Conservation (phyloP, 192 early-diverging fungal genomes). For the Diversispora epigaea region DNA sequence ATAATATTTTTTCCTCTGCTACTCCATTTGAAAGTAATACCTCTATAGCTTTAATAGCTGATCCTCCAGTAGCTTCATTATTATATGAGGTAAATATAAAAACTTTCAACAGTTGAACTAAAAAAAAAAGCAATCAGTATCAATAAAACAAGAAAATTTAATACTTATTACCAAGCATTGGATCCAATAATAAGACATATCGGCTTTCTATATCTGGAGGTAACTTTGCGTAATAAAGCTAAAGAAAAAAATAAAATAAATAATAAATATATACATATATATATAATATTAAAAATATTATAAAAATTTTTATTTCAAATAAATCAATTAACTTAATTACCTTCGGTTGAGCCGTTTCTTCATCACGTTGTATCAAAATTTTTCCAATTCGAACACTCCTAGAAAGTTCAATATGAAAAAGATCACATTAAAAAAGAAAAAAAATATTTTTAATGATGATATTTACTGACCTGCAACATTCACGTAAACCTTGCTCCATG, state of each 20-base stretch:
- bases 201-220: constrained; percentile 82
- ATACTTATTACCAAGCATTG: constrained; percentile 76
- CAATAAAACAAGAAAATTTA: too few species aligned
- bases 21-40: constrained; percentile 83
- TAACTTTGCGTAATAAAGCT: constrained; percentile 90
- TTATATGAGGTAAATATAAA: not conserved
- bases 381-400: constrained; percentile 91
- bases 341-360: constrained; percentile 87
- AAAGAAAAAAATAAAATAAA: constrained; percentile 6
- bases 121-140: too few species aligned
- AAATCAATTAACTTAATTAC: constrained; percentile 29
- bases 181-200: constrained; percentile 86
- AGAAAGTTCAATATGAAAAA: constrained; percentile 23
- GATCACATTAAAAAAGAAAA: not conserved
- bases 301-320: not conserved
- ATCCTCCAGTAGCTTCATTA: constrained; percentile 84
- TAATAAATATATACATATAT: not conserved
- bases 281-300: not conserved
- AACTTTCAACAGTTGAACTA: too few species aligned
- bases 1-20: constrained; percentile 79
- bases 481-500: constrained; percentile 82
- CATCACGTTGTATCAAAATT: constrained; percentile 93
- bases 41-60: constrained; percentile 89
- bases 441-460: not conserved
- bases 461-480: constrained; percentile 64